Evolutionary conservation across 2,329 filamentous ascomycete species (phyloP).

Genomic region (Paecilomyces fulvus): DNA sequence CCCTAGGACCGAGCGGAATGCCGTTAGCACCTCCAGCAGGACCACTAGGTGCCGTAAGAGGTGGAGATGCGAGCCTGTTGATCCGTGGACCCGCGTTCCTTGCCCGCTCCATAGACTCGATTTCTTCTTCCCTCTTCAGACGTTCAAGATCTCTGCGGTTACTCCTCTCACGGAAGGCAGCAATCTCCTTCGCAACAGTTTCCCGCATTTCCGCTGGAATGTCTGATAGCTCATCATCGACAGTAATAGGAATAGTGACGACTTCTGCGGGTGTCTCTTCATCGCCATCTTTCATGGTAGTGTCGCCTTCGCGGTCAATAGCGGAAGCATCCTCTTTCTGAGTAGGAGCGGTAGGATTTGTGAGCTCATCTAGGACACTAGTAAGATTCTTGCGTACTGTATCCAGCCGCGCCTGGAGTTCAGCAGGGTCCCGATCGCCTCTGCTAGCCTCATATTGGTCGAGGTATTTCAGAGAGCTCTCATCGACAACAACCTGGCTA

Average conservation of each 20-base stretch:
- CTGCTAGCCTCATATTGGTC: constrained; percentile 66
- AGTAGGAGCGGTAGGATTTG: constrained; percentile 52
- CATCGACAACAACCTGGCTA: constrained; percentile 60
- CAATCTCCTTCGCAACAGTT: constrained; percentile 87
- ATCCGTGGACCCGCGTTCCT: constrained; percentile 57
- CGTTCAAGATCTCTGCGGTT: constrained; percentile 83
- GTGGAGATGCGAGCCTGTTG: constrained; percentile 65
- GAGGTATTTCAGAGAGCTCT: constrained; percentile 75
- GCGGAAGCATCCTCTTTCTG: constrained; percentile 38
- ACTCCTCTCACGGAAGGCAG: constrained; percentile 86
- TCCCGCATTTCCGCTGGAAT: constrained; percentile 95
- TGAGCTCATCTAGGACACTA: constrained; percentile 60
- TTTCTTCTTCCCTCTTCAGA: constrained; percentile 78
- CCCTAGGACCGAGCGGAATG: constrained; percentile 66
- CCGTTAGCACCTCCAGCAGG: constrained; percentile 60
- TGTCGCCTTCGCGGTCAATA: constrained; percentile 58
- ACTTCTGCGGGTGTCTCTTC: constrained; percentile 66
- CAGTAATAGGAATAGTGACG: constrained; percentile 76
- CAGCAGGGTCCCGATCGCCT: constrained; percentile 53
- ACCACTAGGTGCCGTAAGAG: constrained; percentile 52
- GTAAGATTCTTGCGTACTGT: constrained; percentile 60
- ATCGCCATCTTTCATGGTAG: constrained; percentile 57
- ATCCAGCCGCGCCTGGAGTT: constrained; percentile 60
- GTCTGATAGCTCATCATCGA: constrained; percentile 89
- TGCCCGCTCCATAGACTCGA: constrained; percentile 75